phyloP scores from a whole-genome alignment of 805 yeast species.

The Debaryomyces hansenii region DNA sequence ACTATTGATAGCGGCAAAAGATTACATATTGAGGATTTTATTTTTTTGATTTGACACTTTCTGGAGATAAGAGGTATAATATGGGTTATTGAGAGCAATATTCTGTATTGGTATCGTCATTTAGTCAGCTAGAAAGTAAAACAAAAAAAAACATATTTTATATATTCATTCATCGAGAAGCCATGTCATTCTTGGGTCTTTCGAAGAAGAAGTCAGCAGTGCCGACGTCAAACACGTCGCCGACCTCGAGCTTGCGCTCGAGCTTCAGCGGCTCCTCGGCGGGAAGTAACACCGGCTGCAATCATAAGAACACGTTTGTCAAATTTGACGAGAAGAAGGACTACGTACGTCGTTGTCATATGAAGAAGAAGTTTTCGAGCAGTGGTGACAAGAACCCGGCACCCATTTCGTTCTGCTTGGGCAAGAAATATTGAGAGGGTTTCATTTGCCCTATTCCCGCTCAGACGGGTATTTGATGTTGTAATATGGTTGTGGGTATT shows the following conservation, averaged over 20 bases:
- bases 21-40: not conserved
- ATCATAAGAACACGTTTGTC: slow-evolving; percentile 20
- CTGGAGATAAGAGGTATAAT: not conserved
- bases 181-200: slow-evolving; percentile 1
- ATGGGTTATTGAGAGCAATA: not conserved
- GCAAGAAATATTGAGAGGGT: slow-evolving; percentile 21
- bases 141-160: not conserved
- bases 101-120: not conserved
- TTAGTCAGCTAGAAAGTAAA: not conserved
- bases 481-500: not conserved
- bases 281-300: slow-evolving; percentile 3
- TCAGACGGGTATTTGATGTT: not conserved
- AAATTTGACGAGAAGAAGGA: slow-evolving; percentile 48
- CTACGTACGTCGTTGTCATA: slow-evolving; percentile 40
- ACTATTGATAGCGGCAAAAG: not conserved
- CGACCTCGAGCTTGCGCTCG: slow-evolving; percentile 2
- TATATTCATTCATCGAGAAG: not conserved
- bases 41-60: not conserved
- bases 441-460: not conserved
- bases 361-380: slow-evolving; percentile 18
- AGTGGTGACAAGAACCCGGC: slow-evolving; percentile 19
- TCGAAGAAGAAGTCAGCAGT: slow-evolving; percentile 1
- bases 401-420: slow-evolving; percentile 42
- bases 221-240: not conserved
- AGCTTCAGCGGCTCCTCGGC: slow-evolving; percentile 8